Evolutionary conservation across 2,329 filamentous ascomycete species (phyloP).

Genomic region (Erysiphe pulchra): DNA sequence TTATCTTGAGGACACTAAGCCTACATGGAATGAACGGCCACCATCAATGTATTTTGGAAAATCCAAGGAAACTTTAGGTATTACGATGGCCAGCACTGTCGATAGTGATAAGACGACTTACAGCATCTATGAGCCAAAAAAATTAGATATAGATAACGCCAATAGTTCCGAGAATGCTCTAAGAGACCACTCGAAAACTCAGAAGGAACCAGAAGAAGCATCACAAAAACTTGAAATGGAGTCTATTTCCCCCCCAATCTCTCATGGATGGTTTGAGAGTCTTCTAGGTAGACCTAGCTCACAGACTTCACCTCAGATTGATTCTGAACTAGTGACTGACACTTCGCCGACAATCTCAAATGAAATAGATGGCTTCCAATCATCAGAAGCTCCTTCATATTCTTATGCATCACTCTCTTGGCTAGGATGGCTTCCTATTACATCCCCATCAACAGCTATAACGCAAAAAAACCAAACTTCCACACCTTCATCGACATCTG

Average conservation of each 20-base stretch:
- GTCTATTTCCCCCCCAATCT: neutral
- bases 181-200: neutral
- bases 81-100: constrained; percentile 9
- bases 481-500: too few relatives aligned
- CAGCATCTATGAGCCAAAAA: neutral
- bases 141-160: neutral
- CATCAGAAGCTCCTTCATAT: neutral
- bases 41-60: constrained; percentile 13
- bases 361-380: neutral
- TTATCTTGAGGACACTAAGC: constrained; percentile 9
- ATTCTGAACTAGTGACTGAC: neutral
- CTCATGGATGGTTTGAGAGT: neutral
- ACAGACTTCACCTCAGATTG: neutral
- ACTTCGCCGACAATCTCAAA: neutral
- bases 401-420: neutral
- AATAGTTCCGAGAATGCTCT: neutral
- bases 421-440: too few relatives aligned
- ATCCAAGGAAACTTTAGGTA: constrained; percentile 12
- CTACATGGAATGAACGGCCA: constrained; percentile 7
- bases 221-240: neutral
- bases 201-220: neutral
- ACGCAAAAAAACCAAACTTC: too few relatives aligned
- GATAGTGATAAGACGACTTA: neutral
- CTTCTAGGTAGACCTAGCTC: neutral
- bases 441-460: too few relatives aligned